Conservation (phyloP, 2,329 filamentous ascomycete species). For the Biscogniauxia marginata region DNA sequence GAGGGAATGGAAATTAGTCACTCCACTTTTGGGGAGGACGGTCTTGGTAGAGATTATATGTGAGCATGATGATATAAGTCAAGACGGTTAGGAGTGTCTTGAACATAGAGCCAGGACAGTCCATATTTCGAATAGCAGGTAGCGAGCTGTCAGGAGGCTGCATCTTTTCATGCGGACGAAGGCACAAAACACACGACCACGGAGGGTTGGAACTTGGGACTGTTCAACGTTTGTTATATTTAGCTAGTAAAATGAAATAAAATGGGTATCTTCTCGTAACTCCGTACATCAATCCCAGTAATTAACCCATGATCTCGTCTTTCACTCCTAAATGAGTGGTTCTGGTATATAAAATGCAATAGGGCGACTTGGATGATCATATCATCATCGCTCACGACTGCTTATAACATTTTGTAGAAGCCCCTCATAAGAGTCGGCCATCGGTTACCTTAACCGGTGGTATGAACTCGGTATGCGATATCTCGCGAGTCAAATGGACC, state of each 20-base stretch:
- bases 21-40: neutral
- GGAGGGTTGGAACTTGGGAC: neutral
- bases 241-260: neutral
- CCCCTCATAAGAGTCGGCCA: neutral
- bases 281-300: neutral
- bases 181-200: neutral
- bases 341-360: neutral
- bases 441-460: neutral
- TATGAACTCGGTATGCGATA: neutral
- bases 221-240: neutral
- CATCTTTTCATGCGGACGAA: neutral
- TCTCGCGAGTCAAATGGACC: neutral
- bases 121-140: neutral
- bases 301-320: neutral
- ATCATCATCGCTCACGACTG: neutral
- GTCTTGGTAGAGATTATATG: neutral
- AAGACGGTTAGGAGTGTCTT: too few species aligned
- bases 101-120: neutral
- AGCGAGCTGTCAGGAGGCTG: too few species aligned
- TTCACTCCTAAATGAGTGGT: neutral
- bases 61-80: neutral
- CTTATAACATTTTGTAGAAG: neutral
- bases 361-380: too few species aligned
- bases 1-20: neutral
- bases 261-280: neutral